Percentiles rank a stretch among this genome's conserved stretches.
Evolutionary conservation across 768 basidiomycete species (phyloP).

Genomic region (Goffeauzyma gilvescens): DNA sequence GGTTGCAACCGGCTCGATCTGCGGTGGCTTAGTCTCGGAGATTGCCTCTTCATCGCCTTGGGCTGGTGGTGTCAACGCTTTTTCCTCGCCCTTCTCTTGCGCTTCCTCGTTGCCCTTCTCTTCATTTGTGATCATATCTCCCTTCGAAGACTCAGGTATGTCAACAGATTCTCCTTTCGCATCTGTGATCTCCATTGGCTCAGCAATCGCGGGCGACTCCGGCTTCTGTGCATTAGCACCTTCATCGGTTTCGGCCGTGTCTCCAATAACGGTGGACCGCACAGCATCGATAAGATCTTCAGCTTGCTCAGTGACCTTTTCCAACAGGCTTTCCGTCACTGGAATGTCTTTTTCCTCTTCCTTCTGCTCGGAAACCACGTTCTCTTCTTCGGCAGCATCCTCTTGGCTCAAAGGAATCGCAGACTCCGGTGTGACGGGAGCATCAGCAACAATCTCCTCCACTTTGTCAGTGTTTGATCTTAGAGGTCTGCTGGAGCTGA

Average conservation of each 20-base stretch:
- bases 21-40: not conserved
- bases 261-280: too few species aligned
- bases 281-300: too few species aligned
- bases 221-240: not conserved
- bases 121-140: too few species aligned
- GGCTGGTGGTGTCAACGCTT: not conserved
- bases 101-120: not conserved
- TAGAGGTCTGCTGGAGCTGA: constrained; percentile 22
- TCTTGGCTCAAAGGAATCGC: constrained; percentile 4
- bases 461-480: constrained; percentile 36
- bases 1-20: not conserved
- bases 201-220: not conserved
- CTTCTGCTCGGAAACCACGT: not conserved
- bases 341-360: not conserved
- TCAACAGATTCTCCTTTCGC: not conserved
- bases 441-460: constrained; percentile 20
- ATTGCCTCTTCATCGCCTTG: not conserved
- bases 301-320: not conserved
- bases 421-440: not conserved
- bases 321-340: not conserved
- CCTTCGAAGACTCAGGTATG: not conserved
- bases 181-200: not conserved
- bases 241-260: not conserved
- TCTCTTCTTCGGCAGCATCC: constrained; percentile 3
- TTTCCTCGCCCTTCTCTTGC: not conserved